These are phyloP conservation scores for Mycena capillaripes DNA, from an alignment of 768 basidiomycete species.

Conservation along the genomic window DNA sequence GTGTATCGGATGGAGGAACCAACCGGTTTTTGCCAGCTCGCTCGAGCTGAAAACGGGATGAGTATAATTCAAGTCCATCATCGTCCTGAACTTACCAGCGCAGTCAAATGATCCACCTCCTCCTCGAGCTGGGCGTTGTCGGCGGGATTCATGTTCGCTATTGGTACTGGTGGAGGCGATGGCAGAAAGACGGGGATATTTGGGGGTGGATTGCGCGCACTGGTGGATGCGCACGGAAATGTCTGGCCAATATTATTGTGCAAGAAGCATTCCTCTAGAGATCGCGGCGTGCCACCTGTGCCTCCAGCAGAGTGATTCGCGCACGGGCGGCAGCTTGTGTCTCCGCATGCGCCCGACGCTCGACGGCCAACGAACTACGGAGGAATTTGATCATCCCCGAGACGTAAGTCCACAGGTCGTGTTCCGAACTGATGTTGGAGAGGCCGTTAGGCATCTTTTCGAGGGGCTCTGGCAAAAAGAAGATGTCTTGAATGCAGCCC, in stretches of 20 bases:
- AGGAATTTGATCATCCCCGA: constrained; percentile 59
- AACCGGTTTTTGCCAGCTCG: not conserved
- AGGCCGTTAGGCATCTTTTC: constrained; percentile 12
- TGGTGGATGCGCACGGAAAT: not conserved
- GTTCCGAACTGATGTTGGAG: constrained; percentile 27
- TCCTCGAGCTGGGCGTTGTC: constrained; percentile 2
- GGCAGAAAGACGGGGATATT: too few relatives aligned
- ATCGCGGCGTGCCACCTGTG: constrained; percentile 70
- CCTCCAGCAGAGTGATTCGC: constrained; percentile 61
- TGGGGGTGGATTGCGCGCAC: not conserved
- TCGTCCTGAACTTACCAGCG: not conserved
- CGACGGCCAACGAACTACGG: constrained; percentile 58
- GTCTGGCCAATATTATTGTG: constrained; percentile 24
- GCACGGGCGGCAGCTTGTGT: constrained; percentile 55
- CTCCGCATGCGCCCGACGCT: constrained; percentile 58
- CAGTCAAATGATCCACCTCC: not conserved
- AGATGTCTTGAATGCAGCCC: constrained; percentile 7
- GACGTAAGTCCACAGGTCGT: constrained; percentile 57
- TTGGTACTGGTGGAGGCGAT: not conserved
- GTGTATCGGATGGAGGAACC: not conserved
- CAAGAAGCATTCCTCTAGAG: constrained; percentile 51
- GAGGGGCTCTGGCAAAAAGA: constrained; percentile 38
- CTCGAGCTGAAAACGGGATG: not conserved
- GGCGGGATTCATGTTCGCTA: too few relatives aligned
- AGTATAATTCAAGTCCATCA: not conserved